Conservation (phyloP, 768 basidiomycete species). For the Boletus pseudopeckii region DNA sequence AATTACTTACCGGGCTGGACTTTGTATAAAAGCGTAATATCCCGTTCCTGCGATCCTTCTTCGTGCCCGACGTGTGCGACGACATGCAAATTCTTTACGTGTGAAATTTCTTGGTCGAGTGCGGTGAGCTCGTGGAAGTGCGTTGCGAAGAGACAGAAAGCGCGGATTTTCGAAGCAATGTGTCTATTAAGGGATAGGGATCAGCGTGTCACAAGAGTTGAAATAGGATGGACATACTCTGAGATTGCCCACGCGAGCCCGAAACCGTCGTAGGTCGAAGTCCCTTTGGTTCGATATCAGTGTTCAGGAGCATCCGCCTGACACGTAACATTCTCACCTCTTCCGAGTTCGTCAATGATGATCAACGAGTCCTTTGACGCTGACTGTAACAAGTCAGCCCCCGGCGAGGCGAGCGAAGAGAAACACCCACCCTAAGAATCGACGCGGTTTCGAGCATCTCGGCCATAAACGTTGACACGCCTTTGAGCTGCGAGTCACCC, state of each 20-base stretch:
- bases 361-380: conserved; percentile 91
- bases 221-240: conserved; percentile 54
- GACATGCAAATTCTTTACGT: conserved; percentile 94
- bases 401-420: neutral
- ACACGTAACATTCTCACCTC: conserved; percentile 47
- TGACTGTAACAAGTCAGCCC: conserved; percentile 46
- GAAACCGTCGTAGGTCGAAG: conserved; percentile 96
- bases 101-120: conserved; percentile 77
- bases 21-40: conserved; percentile 79
- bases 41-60: conserved; percentile 49
- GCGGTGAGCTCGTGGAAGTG: conserved; percentile 98
- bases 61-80: conserved; percentile 80
- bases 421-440: conserved; percentile 71
- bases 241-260: conserved; percentile 99
- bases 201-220: neutral
- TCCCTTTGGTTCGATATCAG: conserved; percentile 48
- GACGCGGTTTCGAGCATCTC: conserved; percentile 99
- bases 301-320: neutral
- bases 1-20: conserved; percentile 65
- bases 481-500: conserved; percentile 95
- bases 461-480: conserved; percentile 98
- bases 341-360: conserved; percentile 95
- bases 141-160: conserved; percentile 95
- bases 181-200: conserved; percentile 50
- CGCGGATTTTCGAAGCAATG: conserved; percentile 87